Conservation (phyloP, 805 yeast species). For the Ogataea henricii region DNA sequence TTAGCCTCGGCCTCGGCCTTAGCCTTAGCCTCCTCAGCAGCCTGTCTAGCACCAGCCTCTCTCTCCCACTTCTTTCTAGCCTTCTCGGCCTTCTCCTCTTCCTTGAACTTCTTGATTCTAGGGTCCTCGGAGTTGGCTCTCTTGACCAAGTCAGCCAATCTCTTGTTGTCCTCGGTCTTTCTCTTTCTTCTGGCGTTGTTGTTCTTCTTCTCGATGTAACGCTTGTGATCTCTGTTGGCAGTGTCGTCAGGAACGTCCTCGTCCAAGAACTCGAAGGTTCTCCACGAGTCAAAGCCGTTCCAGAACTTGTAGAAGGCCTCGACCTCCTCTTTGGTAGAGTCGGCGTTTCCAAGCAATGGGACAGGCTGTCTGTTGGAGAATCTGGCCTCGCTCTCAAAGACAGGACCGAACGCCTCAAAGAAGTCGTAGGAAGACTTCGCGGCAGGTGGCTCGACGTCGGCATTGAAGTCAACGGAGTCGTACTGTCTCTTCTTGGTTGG, state of each 20-base stretch:
- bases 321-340: slow-evolving; percentile 75
- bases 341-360: slow-evolving; percentile 72
- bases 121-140: slow-evolving; percentile 91
- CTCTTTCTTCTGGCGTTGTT: slow-evolving; percentile 94
- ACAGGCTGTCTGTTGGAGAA: slow-evolving; percentile 91
- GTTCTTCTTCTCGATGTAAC: slow-evolving; percentile 97
- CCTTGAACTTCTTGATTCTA: slow-evolving; percentile 90
- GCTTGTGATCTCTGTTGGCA: slow-evolving; percentile 98
- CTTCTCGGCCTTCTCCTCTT: slow-evolving; percentile 91
- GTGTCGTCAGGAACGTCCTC: slow-evolving; percentile 99
- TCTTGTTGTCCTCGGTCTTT: slow-evolving; percentile 95
- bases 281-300: slow-evolving; percentile 96
- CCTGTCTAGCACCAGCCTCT: slow-evolving; percentile 96
- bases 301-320: slow-evolving; percentile 89
- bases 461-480: slow-evolving; percentile 91
- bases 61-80: slow-evolving; percentile 96
- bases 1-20: slow-evolving; percentile 87
- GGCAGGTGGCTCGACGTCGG: slow-evolving; percentile 80
- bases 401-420: slow-evolving; percentile 90
- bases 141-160: slow-evolving; percentile 82
- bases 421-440: slow-evolving; percentile 64
- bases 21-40: slow-evolving; percentile 87
- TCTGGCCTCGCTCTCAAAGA: slow-evolving; percentile 86
- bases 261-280: slow-evolving; percentile 95
- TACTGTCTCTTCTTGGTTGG: slow-evolving; percentile 85